A percentile compares a stretch with the other conserved stretches of the same genome.
Evolutionary conservation across 345 rosid genomes (phyloP).

Genomic region (Hibiscus syriacus): DNA sequence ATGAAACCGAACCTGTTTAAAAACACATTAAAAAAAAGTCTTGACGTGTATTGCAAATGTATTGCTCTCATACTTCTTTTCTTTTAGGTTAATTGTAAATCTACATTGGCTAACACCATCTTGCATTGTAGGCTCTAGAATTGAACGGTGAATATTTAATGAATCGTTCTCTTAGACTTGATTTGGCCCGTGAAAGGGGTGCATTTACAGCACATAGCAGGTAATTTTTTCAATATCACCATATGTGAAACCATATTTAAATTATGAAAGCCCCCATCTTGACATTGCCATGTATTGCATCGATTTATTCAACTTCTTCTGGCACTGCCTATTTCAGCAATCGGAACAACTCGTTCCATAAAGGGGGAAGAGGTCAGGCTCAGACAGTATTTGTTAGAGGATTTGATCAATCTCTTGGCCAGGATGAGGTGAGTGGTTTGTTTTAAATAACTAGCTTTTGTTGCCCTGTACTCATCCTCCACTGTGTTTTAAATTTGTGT

Average conservation of each 20-base stretch:
- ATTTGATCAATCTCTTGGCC: conserved; percentile 45
- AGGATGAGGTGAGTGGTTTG: conserved; percentile 38
- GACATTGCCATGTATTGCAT: neutral
- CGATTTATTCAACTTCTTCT: neutral
- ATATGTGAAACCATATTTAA: neutral
- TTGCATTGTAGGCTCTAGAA: conserved; percentile 43
- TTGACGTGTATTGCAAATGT: neutral
- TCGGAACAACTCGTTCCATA: conserved; percentile 37
- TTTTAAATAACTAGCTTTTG: neutral
- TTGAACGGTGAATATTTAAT: conserved; percentile 40
- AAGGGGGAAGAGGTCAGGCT: conserved; percentile 35
- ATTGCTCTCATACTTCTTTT: neutral
- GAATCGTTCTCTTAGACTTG: conserved; percentile 56
- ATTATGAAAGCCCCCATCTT: neutral
- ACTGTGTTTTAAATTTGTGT: neutral
- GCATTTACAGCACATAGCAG: conserved; percentile 57
- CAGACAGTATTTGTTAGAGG: conserved; percentile 49
- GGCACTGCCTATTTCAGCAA: conserved; percentile 19
- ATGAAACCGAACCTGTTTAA: neutral
- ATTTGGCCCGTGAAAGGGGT: conserved; percentile 64
- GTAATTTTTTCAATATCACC: conserved; percentile 17
- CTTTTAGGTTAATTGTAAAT: too few relatives aligned
- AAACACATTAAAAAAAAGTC: neutral
- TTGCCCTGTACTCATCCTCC: neutral
- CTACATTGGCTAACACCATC: too few relatives aligned